Evolutionary conservation across 768 basidiomycete species (phyloP).

Genomic region (Cyclocybe aegerita): DNA sequence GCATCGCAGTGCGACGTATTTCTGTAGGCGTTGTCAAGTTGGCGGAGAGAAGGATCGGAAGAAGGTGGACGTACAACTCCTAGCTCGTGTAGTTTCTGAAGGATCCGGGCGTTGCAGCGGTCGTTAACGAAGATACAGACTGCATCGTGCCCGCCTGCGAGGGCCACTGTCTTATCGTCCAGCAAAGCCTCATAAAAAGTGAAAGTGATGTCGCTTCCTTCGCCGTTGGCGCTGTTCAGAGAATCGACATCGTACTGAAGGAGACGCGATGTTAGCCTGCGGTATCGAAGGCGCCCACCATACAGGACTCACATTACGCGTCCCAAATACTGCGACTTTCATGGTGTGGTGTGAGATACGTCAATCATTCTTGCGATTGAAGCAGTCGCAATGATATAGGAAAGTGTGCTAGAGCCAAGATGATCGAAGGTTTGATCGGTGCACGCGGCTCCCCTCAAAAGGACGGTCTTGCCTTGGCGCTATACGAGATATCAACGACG

Average conservation of each 20-base stretch:
- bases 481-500: too few species aligned
- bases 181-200: conserved; percentile 38
- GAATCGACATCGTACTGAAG: conserved; percentile 37
- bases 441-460: too few species aligned
- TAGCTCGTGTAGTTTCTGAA: conserved; percentile 28
- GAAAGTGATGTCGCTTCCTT: conserved; percentile 27
- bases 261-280: neutral
- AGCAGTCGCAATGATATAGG: too few species aligned
- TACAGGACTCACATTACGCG: conserved; percentile 27
- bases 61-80: conserved; percentile 31
- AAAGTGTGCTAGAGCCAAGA: too few species aligned
- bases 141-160: conserved; percentile 36
- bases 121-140: conserved; percentile 47
- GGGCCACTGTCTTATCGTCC: conserved; percentile 31
- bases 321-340: conserved; percentile 44
- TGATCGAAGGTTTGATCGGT: too few species aligned
- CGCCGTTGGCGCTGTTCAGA: conserved; percentile 25
- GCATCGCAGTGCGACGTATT: conserved; percentile 40
- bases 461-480: too few species aligned
- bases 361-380: too few species aligned
- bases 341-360: conserved; percentile 17
- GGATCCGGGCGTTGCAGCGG: conserved; percentile 32
- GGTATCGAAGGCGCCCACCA: neutral
- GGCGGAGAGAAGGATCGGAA: neutral
- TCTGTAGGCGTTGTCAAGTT: conserved; percentile 19